phyloP scores from a whole-genome alignment of 805 yeast genomes.

The Yamadazyma ubonensis region DNA sequence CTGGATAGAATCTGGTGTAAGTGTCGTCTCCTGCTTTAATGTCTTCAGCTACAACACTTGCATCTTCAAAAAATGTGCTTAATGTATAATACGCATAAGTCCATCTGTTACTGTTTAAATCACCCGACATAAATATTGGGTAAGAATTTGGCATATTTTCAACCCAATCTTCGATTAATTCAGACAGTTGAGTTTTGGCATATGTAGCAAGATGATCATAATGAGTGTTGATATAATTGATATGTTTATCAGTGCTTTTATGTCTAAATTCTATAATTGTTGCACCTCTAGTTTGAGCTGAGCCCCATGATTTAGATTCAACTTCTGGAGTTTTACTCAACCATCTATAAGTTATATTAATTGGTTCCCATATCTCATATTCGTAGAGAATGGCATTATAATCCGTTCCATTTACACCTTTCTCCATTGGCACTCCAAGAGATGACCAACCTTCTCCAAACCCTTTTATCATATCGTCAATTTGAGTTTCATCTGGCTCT shows the following conservation, averaged over 20 bases:
- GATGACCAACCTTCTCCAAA: slow-evolving; percentile 40
- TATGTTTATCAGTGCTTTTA: slow-evolving; percentile 46
- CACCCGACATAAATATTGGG: slow-evolving; percentile 50
- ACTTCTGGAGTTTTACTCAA: slow-evolving; percentile 51
- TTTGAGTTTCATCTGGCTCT: slow-evolving; percentile 42
- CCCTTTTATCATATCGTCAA: slow-evolving; percentile 35
- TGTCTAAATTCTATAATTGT: slow-evolving; percentile 38
- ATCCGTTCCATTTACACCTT: slow-evolving; percentile 50
- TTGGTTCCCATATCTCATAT: slow-evolving; percentile 32
- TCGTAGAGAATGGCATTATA: slow-evolving; percentile 48
- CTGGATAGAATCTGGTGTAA: slow-evolving; percentile 35
- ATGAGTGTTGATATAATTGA: slow-evolving; percentile 47
- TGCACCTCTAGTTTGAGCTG: slow-evolving; percentile 39
- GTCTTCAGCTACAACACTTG: slow-evolving; percentile 33
- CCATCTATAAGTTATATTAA: slow-evolving; percentile 48
- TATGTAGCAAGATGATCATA: slow-evolving; percentile 47
- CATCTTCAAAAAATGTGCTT: slow-evolving; percentile 17
- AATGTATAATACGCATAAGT: slow-evolving; percentile 31
- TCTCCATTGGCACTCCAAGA: slow-evolving; percentile 51
- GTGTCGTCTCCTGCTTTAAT: slow-evolving; percentile 26
- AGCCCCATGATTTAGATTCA: slow-evolving; percentile 45
- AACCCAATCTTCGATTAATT: slow-evolving; percentile 42
- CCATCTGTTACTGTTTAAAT: slow-evolving; percentile 45
- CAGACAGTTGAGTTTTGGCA: slow-evolving; percentile 47
- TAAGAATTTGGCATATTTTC: slow-evolving; percentile 26